Base-by-base conservation (phyloP, 2,329 filamentous ascomycete genomes). In the Fusarium hostae region DNA sequence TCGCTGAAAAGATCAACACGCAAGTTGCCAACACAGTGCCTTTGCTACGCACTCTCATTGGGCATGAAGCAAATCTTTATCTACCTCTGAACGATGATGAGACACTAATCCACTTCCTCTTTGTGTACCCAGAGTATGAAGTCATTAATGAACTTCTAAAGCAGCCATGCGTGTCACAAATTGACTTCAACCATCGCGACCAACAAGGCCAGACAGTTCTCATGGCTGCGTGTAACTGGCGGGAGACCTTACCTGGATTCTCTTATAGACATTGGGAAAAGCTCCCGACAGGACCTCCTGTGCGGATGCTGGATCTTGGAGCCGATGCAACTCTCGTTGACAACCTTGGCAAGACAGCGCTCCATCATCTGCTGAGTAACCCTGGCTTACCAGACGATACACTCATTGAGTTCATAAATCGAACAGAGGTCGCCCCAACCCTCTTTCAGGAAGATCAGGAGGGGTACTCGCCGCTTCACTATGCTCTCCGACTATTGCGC, bases 301-400 rank as follows among this genome's bases (percentile, higher is more conserved):
- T 69, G 4, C 54, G 60, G 1, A 76, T 76, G 1, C 28, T 75
- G 13, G 68, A 68, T 22, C 18, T 28, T 30, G 74, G 70, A 9
- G 70, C 55, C 2, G 60, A 76, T 62, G 51, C 62, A 10, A 60
- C 62, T 2, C 26, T 74, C 11, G 30, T 47, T 32, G 74, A 76
- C 10, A 7, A 63, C 3, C 28, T 40, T 6, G 74, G 74, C 4
- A 70, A 64, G 34, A 72, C 74, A 11, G 74, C 74, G 5, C 52
- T 76, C 4, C 70, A 76, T 39, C 62, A 75, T 24, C 11, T 76
- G 10, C 16, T 75, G 30, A n/a, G 66, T 10, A 76, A 76, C 44
- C n/a, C 37, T 20, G 24, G 15, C 2, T 37, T 69, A 3, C 59
- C 72, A 4, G 60, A 72, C 10, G 51, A 52, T 2, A 35, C 70